A percentile compares a stretch with the other conserved stretches of the same genome.
Conservation (phyloP, 2,329 filamentous ascomycete genomes). For the Zalaria obscura region DNA sequence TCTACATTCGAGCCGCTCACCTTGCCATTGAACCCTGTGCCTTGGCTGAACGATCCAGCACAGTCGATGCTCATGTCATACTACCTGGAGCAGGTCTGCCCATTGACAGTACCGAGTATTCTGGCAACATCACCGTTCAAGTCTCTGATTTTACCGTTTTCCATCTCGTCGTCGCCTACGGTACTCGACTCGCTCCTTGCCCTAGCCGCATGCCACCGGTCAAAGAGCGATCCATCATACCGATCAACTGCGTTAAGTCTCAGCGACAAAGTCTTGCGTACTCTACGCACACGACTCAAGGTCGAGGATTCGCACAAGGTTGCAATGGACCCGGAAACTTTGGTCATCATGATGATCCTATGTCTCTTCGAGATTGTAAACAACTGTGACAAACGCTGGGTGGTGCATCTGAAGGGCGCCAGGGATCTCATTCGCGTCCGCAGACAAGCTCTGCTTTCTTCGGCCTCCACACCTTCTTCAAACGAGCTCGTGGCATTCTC, state of each 20-base stretch:
- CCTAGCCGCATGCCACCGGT: conserved; percentile 23
- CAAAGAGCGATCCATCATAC: conserved; percentile 17
- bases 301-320: conserved; percentile 11
- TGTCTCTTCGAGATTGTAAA: conserved; percentile 29
- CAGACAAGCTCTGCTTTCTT: conserved; percentile 5
- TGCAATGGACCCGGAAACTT: conserved; percentile 16
- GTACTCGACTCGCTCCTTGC: conserved; percentile 24
- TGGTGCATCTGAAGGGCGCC: conserved; percentile 32
- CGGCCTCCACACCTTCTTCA: conserved; percentile 7
- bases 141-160: conserved; percentile 24
- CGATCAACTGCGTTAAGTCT: conserved; percentile 20
- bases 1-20: conserved; percentile 1
- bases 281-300: conserved; percentile 21
- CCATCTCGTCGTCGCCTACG: conserved; percentile 21
- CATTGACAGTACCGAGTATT: conserved; percentile 24
- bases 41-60: conserved; percentile 15
- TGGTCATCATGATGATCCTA: conserved; percentile 32
- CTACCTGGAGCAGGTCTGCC: conserved; percentile 25
- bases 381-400: conserved; percentile 31
- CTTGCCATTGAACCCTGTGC: conserved; percentile 10
- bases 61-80: conserved; percentile 23
- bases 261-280: conserved; percentile 22
- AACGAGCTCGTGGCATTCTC: conserved; percentile 18
- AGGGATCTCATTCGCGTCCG: conserved; percentile 31
- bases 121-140: conserved; percentile 23